A percentile compares a stretch with the other conserved stretches of the same genome.
Evolutionary conservation across 108 stramenopile genomes (phyloP).

Genomic region (Parietichytrium sp.): DNA sequence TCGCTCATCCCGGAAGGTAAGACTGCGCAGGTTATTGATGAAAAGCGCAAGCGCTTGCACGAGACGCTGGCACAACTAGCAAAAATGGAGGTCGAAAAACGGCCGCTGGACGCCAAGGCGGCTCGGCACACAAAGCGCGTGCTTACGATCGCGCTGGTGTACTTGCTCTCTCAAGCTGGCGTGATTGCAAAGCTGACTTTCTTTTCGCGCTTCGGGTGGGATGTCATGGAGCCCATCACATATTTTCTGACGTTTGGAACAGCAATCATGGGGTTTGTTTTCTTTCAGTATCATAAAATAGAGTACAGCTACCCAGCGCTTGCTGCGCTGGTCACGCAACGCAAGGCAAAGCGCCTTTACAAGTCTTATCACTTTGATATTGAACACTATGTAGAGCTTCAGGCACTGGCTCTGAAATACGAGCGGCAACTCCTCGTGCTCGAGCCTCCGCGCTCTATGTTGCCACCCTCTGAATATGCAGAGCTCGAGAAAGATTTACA

Average conservation of each 20-base stretch:
- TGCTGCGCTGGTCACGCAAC: conserved; percentile 16
- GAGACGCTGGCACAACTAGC: conserved; percentile 14
- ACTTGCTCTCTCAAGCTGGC: neutral
- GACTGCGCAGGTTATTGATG: conserved; percentile 6
- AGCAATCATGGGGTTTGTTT: conserved; percentile 12
- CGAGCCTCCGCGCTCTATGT: conserved; percentile 15
- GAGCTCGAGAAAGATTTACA: too few relatives aligned
- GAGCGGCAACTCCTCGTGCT: conserved; percentile 32
- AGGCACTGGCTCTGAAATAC: conserved; percentile 12
- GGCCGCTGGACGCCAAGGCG: conserved; percentile 30
- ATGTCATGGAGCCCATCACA: conserved; percentile 33
- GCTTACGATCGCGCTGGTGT: conserved; percentile 11
- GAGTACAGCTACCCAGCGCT: conserved; percentile 26
- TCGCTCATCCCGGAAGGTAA: conserved; percentile 7
- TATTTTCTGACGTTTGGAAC: conserved; percentile 37
- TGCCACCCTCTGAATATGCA: neutral
- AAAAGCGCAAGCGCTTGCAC: conserved; percentile 16
- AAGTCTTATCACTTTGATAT: neutral
- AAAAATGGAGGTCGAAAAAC: neutral
- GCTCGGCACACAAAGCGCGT: conserved; percentile 34
- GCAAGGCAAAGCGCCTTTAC: neutral
- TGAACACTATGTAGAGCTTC: neutral
- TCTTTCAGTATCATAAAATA: conserved; percentile 26
- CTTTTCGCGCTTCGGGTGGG: conserved; percentile 37
- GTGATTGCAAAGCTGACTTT: conserved; percentile 29